Evolutionary conservation across 176 grass and related monocot genomes (phyloP), one percentile per base, ranked within the genome.

Genomic region (Juncus inflexus): DNA sequence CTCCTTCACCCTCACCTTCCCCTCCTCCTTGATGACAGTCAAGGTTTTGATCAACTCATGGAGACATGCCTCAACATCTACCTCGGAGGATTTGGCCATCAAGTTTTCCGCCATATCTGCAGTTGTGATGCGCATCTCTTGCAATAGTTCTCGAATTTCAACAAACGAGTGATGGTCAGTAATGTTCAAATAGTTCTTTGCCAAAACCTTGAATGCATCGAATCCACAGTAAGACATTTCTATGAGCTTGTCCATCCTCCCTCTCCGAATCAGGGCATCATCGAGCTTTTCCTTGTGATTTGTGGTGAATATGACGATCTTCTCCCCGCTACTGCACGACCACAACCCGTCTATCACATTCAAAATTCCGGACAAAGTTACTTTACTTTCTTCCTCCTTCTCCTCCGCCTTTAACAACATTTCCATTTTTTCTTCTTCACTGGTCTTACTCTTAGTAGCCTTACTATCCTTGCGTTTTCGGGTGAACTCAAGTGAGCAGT

Each of bases 401-500:
- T 47, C 43, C 19, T 28, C 19, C 19, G 19, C 19, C 43, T 47
- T 9, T 47, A 9, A 47, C 9, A 47, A 9, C 9, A 9, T 6
- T 47, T 47, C 9, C 4, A 47, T 5, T 47, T 47, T 47, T 47
- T 9, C 43, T 47, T 47, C 43, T 47, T 6, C 43, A 47, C 9
- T 2, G 6, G 9, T 47, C 43, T 47, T 47, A 6, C 43, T 47
- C 43, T 47, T 9, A 47, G 6, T 47, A 6, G 4, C 43, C 43
- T 47, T 47, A 5, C 43, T 47, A 47, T 47, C 9, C 9, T 47
- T 47, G 43, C 83, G 89, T 67, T 88, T 85, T 13, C 79, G 79
- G 12, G 82, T 86, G 67, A 95, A 85, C 68, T 95, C 78, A 60
- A 95, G 90, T 4, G 90, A 95, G 72, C 90, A 95, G 73, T 95